Percentiles rank a stretch among this genome's conserved stretches.
Evolutionary conservation across 805 yeast species (phyloP).

Genomic region (Starmerella sp.): DNA sequence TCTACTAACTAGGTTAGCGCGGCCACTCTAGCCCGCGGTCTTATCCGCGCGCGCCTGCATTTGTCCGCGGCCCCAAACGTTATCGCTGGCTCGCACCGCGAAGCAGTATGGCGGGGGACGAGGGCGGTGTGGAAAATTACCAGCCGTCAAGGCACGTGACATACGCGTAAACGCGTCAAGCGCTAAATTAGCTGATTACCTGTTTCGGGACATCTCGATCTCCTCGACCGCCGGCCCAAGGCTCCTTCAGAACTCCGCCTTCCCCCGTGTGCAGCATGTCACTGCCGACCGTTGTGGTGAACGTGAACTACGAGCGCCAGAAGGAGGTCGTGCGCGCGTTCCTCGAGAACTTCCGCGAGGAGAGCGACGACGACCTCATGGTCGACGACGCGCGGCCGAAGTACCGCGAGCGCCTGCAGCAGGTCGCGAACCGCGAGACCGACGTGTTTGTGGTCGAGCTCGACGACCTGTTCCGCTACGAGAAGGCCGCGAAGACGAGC

Average conservation of each 20-base stretch:
- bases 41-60: background rate
- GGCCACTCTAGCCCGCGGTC: background rate
- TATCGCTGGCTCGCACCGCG: too few relatives aligned
- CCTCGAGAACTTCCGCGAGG: conserved; percentile 48
- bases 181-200: conserved; percentile 4
- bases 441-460: conserved; percentile 62
- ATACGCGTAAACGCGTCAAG: conserved; percentile 3
- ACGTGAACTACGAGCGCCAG: conserved; percentile 62
- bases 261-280: conserved; percentile 8
- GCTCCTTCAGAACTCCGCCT: background rate
- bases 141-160: background rate
- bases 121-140: background rate
- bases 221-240: background rate
- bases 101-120: too few relatives aligned
- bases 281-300: conserved; percentile 29
- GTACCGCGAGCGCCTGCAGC: conserved; percentile 62
- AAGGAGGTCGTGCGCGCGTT: conserved; percentile 51
- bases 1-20: too few relatives aligned
- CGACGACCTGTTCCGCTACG: conserved; percentile 71
- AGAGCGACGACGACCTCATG: conserved; percentile 26
- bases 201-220: conserved; percentile 4
- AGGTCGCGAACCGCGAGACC: conserved; percentile 72
- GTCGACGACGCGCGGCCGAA: conserved; percentile 34
- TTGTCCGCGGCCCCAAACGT: too few relatives aligned
- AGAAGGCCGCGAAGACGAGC: conserved; percentile 34